Percentiles rank a stretch among this genome's conserved stretches.
These are phyloP conservation scores for Citrus australasica DNA, from an alignment of 345 rosid species.

Conservation along the genomic window DNA sequence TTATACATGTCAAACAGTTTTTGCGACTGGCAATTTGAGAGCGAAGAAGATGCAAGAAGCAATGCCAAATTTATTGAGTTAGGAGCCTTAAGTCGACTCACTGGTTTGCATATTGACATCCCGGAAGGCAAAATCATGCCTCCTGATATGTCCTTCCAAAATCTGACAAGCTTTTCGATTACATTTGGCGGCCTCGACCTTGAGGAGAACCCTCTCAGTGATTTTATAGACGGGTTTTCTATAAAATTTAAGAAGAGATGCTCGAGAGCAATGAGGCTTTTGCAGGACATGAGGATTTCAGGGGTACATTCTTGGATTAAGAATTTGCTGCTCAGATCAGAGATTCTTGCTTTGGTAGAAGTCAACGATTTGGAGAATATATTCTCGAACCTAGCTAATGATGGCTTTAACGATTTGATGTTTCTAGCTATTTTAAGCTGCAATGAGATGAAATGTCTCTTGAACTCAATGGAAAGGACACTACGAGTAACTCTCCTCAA, in stretches of 20 bases:
- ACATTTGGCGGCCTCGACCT: neutral
- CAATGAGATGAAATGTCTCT: neutral
- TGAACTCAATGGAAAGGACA: neutral
- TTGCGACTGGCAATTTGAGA: neutral
- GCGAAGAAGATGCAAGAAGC: neutral
- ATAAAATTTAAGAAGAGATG: neutral
- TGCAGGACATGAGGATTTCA: neutral
- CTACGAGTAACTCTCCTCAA: neutral
- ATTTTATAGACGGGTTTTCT: no score
- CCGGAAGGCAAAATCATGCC: neutral
- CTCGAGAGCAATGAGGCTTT: neutral
- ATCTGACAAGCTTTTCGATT: neutral
- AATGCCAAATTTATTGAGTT: neutral
- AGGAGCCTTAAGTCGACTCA: neutral
- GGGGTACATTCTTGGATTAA: neutral
- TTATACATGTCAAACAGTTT: neutral
- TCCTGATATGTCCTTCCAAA: neutral
- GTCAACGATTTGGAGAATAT: neutral
- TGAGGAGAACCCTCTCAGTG: accelerated
- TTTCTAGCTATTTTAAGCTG: accelerated
- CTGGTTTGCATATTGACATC: neutral
- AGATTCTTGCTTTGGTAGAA: accelerated
- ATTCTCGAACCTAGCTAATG: neutral
- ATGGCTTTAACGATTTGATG: neutral
- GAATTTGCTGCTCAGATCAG: neutral